phyloP scores from a whole-genome alignment of 148 eudicot species.

The Polygonum aviculare region DNA sequence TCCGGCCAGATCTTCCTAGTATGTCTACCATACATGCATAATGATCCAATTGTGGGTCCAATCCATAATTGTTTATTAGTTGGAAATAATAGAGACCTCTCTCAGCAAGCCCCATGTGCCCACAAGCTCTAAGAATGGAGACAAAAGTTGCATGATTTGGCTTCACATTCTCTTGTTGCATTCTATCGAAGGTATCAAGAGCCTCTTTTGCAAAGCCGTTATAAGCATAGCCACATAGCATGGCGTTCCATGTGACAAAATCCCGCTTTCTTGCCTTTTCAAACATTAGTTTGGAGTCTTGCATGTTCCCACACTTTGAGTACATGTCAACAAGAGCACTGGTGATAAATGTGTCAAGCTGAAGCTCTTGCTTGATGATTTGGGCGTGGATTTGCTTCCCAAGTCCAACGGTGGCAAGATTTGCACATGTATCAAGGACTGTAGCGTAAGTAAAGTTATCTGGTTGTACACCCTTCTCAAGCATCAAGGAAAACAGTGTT shows the following conservation, averaged over 20 bases:
- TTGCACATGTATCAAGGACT: constrained; percentile 87
- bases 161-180: constrained; percentile 52
- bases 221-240: constrained; percentile 77
- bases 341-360: constrained; percentile 55
- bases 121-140: constrained; percentile 83
- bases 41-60: constrained; percentile 75
- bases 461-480: constrained; percentile 55
- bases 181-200: constrained; percentile 42
- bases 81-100: constrained; percentile 54
- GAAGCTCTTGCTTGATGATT: constrained; percentile 65
- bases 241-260: constrained; percentile 87
- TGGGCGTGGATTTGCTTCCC: constrained; percentile 93
- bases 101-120: constrained; percentile 68
- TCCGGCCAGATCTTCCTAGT: constrained; percentile 62
- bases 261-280: constrained; percentile 49
- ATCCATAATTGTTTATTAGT: constrained; percentile 44
- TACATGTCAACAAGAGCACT: constrained; percentile 96
- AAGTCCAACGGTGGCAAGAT: constrained; percentile 68
- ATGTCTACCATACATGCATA: constrained; percentile 84
- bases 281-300: constrained; percentile 57
- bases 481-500: constrained; percentile 51
- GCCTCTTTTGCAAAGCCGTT: constrained; percentile 80
- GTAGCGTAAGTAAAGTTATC: constrained; percentile 89
- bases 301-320: constrained; percentile 80
- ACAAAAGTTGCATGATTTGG: constrained; percentile 90